A percentile compares a stretch with the other conserved stretches of the same genome.
Evolutionary conservation across 768 basidiomycete genomes (phyloP).

Genomic region (Flagelloscypha sp.): DNA sequence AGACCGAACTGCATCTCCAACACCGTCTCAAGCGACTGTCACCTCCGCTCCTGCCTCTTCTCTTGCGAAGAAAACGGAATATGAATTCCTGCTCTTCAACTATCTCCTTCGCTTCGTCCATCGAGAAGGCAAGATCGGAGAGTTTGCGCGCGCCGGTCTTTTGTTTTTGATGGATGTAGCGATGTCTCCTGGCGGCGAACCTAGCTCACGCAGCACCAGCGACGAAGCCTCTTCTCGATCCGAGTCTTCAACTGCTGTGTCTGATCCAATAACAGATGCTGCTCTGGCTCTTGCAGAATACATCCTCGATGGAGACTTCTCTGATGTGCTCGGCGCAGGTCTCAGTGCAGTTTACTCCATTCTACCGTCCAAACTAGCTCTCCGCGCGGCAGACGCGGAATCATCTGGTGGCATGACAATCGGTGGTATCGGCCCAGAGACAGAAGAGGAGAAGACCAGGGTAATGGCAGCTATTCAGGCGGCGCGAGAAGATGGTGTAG

Average conservation of each 20-base stretch:
- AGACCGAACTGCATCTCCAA: slow-evolving; percentile 41
- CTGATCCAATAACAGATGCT: slow-evolving; percentile 76
- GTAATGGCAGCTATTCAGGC: slow-evolving; percentile 41
- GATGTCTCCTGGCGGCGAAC: slow-evolving; percentile 72
- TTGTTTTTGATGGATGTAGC: slow-evolving; percentile 95
- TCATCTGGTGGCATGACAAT: slow-evolving; percentile 59
- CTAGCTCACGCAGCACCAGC: slow-evolving; percentile 30
- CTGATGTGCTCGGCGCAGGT: slow-evolving; percentile 93
- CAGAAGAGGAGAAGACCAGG: slow-evolving; percentile 48
- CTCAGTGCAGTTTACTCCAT: slow-evolving; percentile 89
- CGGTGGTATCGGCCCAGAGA: slow-evolving; percentile 50
- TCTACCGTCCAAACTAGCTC: slow-evolving; percentile 78
- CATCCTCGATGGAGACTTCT: slow-evolving; percentile 94
- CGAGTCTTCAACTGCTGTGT: slow-evolving; percentile 17
- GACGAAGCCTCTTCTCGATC: slow-evolving; percentile 19
- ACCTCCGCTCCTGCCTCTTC: slow-evolving; percentile 40
- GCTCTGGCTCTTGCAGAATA: slow-evolving; percentile 86
- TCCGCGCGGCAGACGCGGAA: slow-evolving; percentile 34
- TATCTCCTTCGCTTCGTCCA: slow-evolving; percentile 93
- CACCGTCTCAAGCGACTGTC: slow-evolving; percentile 51
- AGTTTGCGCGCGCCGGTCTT: slow-evolving; percentile 85
- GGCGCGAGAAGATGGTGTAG: slow-evolving; percentile 56
- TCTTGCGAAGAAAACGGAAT: slow-evolving; percentile 63
- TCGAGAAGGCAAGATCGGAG: slow-evolving; percentile 88
- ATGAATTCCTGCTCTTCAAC: slow-evolving; percentile 93